A percentile compares a stretch with the other conserved stretches of the same genome.
phyloP scores from a whole-genome alignment of 148 eudicot genomes.

The Nyssa sinensis region DNA sequence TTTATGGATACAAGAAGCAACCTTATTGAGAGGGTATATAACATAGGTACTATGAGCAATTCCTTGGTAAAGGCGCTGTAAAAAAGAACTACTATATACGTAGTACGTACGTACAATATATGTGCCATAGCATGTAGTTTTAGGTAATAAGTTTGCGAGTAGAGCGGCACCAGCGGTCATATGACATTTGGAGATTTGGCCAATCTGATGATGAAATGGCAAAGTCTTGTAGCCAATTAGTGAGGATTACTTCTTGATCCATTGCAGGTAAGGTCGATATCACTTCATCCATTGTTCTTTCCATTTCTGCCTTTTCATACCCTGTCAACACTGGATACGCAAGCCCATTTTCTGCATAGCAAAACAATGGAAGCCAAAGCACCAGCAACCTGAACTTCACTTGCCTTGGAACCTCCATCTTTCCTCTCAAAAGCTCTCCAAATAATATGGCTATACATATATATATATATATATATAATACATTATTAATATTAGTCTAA shows the following conservation, averaged over 20 bases:
- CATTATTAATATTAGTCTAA: background rate
- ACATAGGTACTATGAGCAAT: too few relatives aligned
- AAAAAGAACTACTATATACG: too few relatives aligned
- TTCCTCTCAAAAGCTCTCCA: conserved; percentile 19
- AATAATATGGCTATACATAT: conserved; percentile 20
- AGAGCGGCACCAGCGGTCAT: conserved; percentile 33
- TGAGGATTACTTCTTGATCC: conserved; percentile 35
- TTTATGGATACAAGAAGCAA: too few relatives aligned
- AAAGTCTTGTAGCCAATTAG: conserved; percentile 36
- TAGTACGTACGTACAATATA: too few relatives aligned
- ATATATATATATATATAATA: background rate
- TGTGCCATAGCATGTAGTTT: too few relatives aligned
- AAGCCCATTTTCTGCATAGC: conserved; percentile 30
- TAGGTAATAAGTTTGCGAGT: conserved; percentile 20
- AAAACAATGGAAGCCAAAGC: conserved; percentile 33
- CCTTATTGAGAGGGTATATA: too few relatives aligned
- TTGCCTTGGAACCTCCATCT: conserved; percentile 13
- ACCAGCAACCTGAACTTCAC: conserved; percentile 28
- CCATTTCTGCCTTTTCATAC: conserved; percentile 28
- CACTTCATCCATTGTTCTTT: conserved; percentile 27
- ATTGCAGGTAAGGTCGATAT: conserved; percentile 22
- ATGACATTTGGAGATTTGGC: conserved; percentile 34
- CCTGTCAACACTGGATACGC: conserved; percentile 27
- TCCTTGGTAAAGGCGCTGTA: too few relatives aligned
- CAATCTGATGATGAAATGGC: conserved; percentile 26